These are phyloP conservation scores for Metschnikowia dekortorum DNA, from an alignment of 805 yeast species.

Conservation along the genomic window DNA sequence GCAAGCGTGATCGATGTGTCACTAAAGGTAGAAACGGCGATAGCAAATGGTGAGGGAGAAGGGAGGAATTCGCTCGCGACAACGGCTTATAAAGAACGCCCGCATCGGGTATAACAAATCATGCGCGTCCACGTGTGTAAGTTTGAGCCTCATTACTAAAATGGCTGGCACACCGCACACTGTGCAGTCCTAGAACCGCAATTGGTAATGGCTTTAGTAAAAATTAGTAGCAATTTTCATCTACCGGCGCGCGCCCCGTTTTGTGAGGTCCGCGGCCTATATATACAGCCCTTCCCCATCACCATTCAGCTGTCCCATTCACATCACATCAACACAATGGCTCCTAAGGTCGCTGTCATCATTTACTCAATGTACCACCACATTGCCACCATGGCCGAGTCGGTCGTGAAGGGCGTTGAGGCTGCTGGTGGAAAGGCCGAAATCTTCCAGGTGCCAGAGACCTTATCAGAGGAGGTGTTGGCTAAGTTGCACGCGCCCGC, in stretches of 20 bases:
- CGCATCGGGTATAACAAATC: not conserved
- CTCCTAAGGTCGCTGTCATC: slow-evolving; percentile 61
- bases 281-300: not conserved
- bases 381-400: slow-evolving; percentile 61
- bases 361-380: slow-evolving; percentile 83
- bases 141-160: slow-evolving; percentile 1
- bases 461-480: slow-evolving; percentile 61
- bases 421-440: slow-evolving; percentile 53
- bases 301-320: not conserved
- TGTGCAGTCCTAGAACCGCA: not conserved
- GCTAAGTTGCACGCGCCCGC: slow-evolving; percentile 61
- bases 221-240: not conserved
- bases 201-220: slow-evolving; percentile 1
- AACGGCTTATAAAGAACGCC: not conserved
- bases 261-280: not conserved
- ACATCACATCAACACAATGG: slow-evolving; percentile 11
- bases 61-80: not conserved
- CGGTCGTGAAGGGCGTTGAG: slow-evolving; percentile 65
- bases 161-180: not conserved
- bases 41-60: not conserved
- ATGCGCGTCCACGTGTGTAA: not conserved
- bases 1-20: too few species aligned
- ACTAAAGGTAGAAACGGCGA: too few species aligned
- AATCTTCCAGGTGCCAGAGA: slow-evolving; percentile 53
- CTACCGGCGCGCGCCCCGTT: not conserved